Conservation (phyloP, 1,284 basidiomycete genomes). For the Trichosporon ovoides region DNA sequence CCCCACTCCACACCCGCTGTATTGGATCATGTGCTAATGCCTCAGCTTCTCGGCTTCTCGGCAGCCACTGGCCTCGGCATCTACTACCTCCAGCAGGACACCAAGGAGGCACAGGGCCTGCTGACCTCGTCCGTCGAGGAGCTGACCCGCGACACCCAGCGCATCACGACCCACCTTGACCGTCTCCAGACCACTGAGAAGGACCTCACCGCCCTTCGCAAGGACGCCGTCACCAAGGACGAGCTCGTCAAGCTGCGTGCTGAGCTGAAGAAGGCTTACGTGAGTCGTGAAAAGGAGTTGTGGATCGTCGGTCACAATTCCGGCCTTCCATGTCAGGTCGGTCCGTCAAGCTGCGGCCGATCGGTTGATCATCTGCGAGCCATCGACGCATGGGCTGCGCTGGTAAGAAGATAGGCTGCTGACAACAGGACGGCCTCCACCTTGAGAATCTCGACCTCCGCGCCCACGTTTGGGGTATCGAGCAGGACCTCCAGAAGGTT, state of each 20-base stretch:
- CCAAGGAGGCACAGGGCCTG: slow-evolving; percentile 74
- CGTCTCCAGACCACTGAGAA: slow-evolving; percentile 83
- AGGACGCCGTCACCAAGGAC: slow-evolving; percentile 65
- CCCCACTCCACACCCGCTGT: slow-evolving; percentile 57
- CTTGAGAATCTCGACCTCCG: slow-evolving; percentile 47
- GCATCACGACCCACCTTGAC: slow-evolving; percentile 78
- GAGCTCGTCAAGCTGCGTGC: slow-evolving; percentile 67
- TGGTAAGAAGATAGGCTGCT: not conserved
- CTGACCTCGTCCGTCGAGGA: slow-evolving; percentile 82
- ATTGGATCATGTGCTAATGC: slow-evolving; percentile 76
- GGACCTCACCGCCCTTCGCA: slow-evolving; percentile 70
- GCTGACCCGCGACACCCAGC: slow-evolving; percentile 69
- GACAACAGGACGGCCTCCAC: slow-evolving; percentile 47
- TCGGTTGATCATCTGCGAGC: not conserved
- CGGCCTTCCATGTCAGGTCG: not conserved
- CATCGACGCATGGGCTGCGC: not conserved
- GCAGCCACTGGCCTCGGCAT: slow-evolving; percentile 57
- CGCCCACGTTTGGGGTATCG: slow-evolving; percentile 50
- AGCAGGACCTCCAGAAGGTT: slow-evolving; percentile 47
- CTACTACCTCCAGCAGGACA: slow-evolving; percentile 83
- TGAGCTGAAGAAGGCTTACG: slow-evolving; percentile 78
- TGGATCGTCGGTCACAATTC: not conserved
- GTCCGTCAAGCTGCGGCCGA: not conserved
- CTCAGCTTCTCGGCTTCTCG: slow-evolving; percentile 57
- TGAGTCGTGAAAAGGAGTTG: slow-evolving; percentile 26